These are phyloP conservation scores for Monilinia aucupariae DNA, from an alignment of 2,329 filamentous ascomycete genomes.

Conservation along the genomic window DNA sequence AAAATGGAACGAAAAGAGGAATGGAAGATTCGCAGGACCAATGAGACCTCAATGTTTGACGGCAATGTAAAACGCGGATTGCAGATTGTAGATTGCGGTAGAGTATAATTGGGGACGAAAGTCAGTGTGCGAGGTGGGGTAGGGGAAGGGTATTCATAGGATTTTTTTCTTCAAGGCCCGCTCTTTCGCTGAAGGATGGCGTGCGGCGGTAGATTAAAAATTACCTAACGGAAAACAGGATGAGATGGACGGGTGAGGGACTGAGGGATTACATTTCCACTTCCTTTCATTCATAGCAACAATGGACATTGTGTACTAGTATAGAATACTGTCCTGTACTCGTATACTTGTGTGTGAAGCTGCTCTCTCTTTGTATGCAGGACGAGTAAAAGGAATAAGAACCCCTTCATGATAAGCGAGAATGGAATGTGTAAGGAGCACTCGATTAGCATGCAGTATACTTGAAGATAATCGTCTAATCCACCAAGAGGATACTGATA, in stretches of 20 bases:
- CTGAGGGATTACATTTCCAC: not conserved
- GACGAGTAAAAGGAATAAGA: too few species aligned
- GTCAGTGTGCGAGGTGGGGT: not conserved
- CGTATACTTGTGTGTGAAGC: too few species aligned
- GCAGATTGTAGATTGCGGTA: not conserved
- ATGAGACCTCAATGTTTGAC: not conserved
- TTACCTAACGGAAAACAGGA: not conserved
- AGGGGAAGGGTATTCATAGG: not conserved
- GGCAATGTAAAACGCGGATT: not conserved
- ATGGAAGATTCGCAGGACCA: not conserved
- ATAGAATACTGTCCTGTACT: too few species aligned
- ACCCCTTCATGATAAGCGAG: too few species aligned
- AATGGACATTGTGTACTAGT: too few species aligned
- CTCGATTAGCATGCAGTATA: too few species aligned
- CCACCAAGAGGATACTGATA: too few species aligned
- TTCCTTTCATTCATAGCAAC: not conserved
- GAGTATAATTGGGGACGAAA: not conserved
- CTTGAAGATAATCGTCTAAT: too few species aligned
- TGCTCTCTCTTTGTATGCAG: too few species aligned
- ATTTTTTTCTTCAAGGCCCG: slow-evolving; percentile 4
- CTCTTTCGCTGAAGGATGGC: not conserved
- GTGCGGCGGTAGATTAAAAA: not conserved
- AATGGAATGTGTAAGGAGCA: too few species aligned
- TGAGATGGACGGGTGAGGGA: not conserved
- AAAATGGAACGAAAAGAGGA: not conserved